Conservation (phyloP, 2,329 filamentous ascomycete species). For the Paraphoma chrysanthemicola region DNA sequence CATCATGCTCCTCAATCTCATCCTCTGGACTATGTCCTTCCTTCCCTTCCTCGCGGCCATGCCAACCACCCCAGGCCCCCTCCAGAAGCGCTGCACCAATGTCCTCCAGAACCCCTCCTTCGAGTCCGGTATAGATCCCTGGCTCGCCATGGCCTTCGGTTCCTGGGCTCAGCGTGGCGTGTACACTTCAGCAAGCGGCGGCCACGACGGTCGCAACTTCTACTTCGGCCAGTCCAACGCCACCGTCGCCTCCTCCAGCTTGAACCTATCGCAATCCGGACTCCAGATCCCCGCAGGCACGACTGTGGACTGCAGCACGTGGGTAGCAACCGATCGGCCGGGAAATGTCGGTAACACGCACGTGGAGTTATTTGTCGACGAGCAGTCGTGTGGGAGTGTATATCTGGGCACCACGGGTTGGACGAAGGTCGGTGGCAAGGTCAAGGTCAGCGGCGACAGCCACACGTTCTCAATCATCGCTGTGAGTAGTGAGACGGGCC, state of each 20-base stretch:
- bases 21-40: slow-evolving; percentile 5
- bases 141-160: slow-evolving; percentile 22
- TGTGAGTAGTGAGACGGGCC: slow-evolving; percentile 16
- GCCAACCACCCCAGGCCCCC: not conserved
- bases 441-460: slow-evolving; percentile 6
- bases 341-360: slow-evolving; percentile 13
- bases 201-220: slow-evolving; percentile 8
- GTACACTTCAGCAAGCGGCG: slow-evolving; percentile 4
- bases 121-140: slow-evolving; percentile 16
- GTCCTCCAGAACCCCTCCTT: slow-evolving; percentile 26
- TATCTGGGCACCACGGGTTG: slow-evolving; percentile 9
- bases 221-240: slow-evolving; percentile 20
- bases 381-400: slow-evolving; percentile 14
- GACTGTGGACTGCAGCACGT: slow-evolving; percentile 16
- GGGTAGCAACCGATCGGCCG: slow-evolving; percentile 12
- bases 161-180: slow-evolving; percentile 19
- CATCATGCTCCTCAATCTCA: not conserved
- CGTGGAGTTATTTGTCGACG: slow-evolving; percentile 24
- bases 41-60: slow-evolving; percentile 3
- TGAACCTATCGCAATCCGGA: slow-evolving; percentile 21
- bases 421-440: slow-evolving; percentile 14
- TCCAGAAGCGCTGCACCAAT: slow-evolving; percentile 18
- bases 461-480: slow-evolving; percentile 21
- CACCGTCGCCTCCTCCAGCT: slow-evolving; percentile 9
- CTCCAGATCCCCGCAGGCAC: slow-evolving; percentile 3